These are phyloP conservation scores for Neurospora africana DNA, from an alignment of 495 filamentous ascomycete species.

Conservation along the genomic window DNA sequence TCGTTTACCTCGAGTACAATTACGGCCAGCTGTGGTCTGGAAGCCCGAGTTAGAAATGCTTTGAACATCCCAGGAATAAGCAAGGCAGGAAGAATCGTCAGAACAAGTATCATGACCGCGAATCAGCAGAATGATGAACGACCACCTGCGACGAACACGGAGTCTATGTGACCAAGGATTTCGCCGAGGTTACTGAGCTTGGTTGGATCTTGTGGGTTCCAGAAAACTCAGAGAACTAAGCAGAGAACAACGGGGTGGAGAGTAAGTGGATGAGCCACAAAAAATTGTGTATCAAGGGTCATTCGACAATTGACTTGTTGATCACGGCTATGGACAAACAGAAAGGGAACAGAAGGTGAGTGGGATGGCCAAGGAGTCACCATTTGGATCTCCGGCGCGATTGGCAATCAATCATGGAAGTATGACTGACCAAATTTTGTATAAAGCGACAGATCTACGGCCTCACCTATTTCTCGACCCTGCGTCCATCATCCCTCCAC, in stretches of 20 bases:
- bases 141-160: conserved; percentile 99
- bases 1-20: too few species aligned
- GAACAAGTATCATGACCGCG: too few species aligned
- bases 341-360: not conserved
- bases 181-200: conserved; percentile 96
- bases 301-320: not conserved
- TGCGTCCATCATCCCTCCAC: not conserved
- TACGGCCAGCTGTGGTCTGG: too few species aligned
- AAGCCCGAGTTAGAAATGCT: too few species aligned
- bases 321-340: not conserved
- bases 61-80: too few species aligned
- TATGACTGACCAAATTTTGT: not conserved
- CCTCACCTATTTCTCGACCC: not conserved
- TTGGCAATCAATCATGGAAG: not conserved
- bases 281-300: not conserved
- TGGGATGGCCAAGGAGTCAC: not conserved
- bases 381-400: fast-evolving
- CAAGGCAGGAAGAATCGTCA: too few species aligned
- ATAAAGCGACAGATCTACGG: not conserved
- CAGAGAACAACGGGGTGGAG: not conserved
- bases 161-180: conserved; percentile 98
- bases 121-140: conserved; percentile 17
- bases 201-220: conserved; percentile 59
- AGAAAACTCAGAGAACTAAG: not conserved
- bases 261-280: not conserved